Evolutionary conservation across 306 rosid genomes (phyloP), one percentile per base, ranked within the genome.

Genomic region (Vicia sativa): DNA sequence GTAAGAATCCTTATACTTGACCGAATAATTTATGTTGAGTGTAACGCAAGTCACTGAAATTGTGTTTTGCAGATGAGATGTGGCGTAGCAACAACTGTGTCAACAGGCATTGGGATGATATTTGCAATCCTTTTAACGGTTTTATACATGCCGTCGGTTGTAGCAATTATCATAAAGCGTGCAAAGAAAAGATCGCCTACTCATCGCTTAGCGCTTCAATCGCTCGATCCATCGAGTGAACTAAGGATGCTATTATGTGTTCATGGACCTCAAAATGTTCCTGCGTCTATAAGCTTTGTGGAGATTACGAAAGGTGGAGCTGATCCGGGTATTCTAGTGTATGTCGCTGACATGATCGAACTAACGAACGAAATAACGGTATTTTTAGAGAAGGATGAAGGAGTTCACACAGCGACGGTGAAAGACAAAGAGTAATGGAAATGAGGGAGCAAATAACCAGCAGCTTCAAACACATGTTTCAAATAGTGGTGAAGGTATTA

Each of bases 101-200:
- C 92, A 16, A 72, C 95, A 0, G 75, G 83, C 74, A 70, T 83
- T 11, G 85, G 37, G 49, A 83, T 91, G 83, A 25, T 93, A 53
- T 63, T 83, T 46, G 83, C 83, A 25, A 79, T 71, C 39, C 85
- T 90, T 63, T 77, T 87, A 68, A 78, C 99, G 15, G 77, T 86
- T 12, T 79, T 88, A 29, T 88, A 85, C 41, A 74, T 83, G 9
- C 99, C 99, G 11, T 11, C 73, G 14, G 86, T 93, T 3, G 89
- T 93, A 16, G 89, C 81, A 2, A 78, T 82, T 37, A 93, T 93
- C 75, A 90, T 93, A 70, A 77, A 73, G 73, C 88, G 89, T 38
- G 99, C 99, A 9, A 87, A 89, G 74, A 80, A 79, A 61, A 80
- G 87, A 1, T 87, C 77, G 5, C 95, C 97, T 0, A 82, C 89